Percentiles rank a stretch among this genome's conserved stretches.
Evolutionary conservation across 2,329 filamentous ascomycete genomes (phyloP).

Genomic region (Tolypocladium endophyticum): DNA sequence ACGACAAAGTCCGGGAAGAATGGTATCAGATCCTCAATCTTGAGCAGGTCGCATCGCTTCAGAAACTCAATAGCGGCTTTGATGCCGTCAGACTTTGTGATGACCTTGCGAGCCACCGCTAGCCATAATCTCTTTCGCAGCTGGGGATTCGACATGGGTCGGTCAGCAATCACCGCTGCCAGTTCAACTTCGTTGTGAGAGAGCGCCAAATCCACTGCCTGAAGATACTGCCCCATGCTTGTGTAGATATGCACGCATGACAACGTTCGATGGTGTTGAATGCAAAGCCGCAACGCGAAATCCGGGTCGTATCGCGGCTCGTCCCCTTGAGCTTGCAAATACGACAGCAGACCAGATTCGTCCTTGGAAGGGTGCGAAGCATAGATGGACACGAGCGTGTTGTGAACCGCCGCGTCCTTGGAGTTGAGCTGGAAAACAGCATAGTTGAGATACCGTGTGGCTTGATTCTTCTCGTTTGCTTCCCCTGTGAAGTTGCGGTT

Average conservation of each 20-base stretch:
- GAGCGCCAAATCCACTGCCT: conserved; percentile 85
- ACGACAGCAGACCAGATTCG: conserved; percentile 75
- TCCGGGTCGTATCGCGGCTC: conserved; percentile 87
- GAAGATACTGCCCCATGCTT: conserved; percentile 87
- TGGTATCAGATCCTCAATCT: conserved; percentile 92
- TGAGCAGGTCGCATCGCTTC: conserved; percentile 79
- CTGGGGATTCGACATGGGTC: conserved; percentile 65
- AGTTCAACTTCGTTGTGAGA: conserved; percentile 85
- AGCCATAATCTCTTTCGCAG: conserved; percentile 94
- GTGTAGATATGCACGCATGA: conserved; percentile 97
- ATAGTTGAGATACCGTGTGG: conserved; percentile 85
- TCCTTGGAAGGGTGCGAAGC: conserved; percentile 75
- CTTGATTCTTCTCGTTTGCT: conserved; percentile 70
- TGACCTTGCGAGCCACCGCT: conserved; percentile 88
- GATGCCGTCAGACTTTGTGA: conserved; percentile 76
- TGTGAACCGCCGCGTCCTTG: conserved; percentile 80
- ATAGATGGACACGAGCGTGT: conserved; percentile 93
- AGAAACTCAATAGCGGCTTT: conserved; percentile 90
- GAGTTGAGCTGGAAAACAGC: conserved; percentile 80
- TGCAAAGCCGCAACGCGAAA: conserved; percentile 90
- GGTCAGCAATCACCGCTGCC: conserved; percentile 79
- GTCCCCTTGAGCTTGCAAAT: conserved; percentile 82
- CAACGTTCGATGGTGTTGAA: conserved; percentile 84
- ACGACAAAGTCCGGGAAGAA: conserved; percentile 99
- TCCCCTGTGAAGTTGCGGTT: conserved; percentile 62